Evolutionary conservation across 1,284 basidiomycete genomes (phyloP).

Genomic region (Neolentinus lepideus): DNA sequence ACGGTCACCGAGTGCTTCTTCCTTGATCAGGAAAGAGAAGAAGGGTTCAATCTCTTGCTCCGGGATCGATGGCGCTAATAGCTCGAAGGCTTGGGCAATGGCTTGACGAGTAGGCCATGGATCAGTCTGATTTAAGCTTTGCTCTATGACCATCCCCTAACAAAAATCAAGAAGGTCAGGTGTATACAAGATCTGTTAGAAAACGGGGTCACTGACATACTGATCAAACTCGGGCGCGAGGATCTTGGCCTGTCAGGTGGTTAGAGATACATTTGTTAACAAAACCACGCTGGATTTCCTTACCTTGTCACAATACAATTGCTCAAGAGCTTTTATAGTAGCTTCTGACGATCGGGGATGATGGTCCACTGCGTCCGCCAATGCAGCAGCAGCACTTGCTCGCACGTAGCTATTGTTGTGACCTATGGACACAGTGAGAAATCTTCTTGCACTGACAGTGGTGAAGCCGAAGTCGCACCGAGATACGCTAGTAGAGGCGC

Average conservation of each 20-base stretch:
- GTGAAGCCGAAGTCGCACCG: constrained; percentile 38
- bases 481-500: constrained; percentile 61
- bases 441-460: too few relatives aligned
- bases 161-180: constrained; percentile 5
- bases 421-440: constrained; percentile 31
- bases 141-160: constrained; percentile 90
- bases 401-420: constrained; percentile 84
- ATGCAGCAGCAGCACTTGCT: constrained; percentile 61
- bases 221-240: constrained; percentile 86
- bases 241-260: constrained; percentile 57
- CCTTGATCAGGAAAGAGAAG: constrained; percentile 83
- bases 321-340: constrained; percentile 49
- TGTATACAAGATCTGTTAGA: not conserved
- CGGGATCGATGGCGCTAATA: constrained; percentile 65
- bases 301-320: constrained; percentile 81
- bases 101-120: constrained; percentile 87
- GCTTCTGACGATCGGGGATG: constrained; percentile 61
- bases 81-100: constrained; percentile 64
- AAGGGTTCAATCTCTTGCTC: constrained; percentile 68
- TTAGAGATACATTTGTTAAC: not conserved
- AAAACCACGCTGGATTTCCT: not conserved
- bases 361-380: constrained; percentile 73
- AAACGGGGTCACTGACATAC: constrained; percentile 52
- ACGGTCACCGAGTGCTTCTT: constrained; percentile 86
- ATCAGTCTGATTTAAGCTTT: constrained; percentile 86